Base-by-base conservation (phyloP, 2,329 filamentous ascomycete species). In the Akanthomyces dipterigenus region DNA sequence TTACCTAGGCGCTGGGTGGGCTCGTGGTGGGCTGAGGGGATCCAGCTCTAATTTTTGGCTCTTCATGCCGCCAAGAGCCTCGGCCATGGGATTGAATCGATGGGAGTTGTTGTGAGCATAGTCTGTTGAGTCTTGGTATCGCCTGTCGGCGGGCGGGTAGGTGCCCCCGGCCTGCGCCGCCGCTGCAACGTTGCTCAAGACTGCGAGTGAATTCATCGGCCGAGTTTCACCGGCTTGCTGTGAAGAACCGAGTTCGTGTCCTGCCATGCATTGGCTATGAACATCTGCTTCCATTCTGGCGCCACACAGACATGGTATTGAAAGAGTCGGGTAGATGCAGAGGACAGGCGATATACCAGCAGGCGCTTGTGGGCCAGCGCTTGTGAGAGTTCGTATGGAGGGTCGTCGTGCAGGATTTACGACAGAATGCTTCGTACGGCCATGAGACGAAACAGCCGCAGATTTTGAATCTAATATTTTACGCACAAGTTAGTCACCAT, bases 351-450 rank as follows among this genome's bases (percentile, higher is more conserved):
- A 28, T 48, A 26, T 61, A 49, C 22, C 58, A 55, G 34, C 31
- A 24, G 8, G 31, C 34, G 31, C 31, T 31, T 40, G 50, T 40
- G 43, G 58, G 50, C 49, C 31, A 45, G 50, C 26, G 31, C 28
- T 24, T 55, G 42, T 61, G 58, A 46, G 58, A 49, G 58, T 43
- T 61, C 58, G 58, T 38, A 48, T 55, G 34, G 24, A 60, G 49
- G 31, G 38, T 42, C 58, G 58, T 12, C 50, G 18, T 11, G 28
- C 43, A 55, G 43, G 31, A 16, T 18, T 49, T 49, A 60, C 49
- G 57, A 60, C 20, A 28, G 48, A 28, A 40, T 9, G 20, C 20
- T 60, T 34, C 40, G 57, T 43, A 45, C 34, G 24, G n/a, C 28
- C 57, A 54, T 54, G 22, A 18, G 12, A 40, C 40, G 11, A 54